Evolutionary conservation across 495 filamentous ascomycete species (phyloP), one percentile per base, ranked within the genome.

Genomic region (Hypoxylon fuscum): DNA sequence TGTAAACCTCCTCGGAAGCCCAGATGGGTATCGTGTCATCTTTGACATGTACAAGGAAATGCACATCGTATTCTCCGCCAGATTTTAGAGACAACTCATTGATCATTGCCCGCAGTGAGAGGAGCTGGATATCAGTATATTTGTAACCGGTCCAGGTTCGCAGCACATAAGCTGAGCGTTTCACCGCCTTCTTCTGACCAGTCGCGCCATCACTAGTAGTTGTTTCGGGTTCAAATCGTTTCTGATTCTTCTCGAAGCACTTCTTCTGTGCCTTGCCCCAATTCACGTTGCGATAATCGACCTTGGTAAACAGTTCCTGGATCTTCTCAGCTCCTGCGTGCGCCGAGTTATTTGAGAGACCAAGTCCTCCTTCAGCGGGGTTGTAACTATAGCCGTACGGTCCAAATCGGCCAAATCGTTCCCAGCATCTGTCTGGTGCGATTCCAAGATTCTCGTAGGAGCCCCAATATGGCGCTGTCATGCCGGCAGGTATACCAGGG

Each of bases 371-470:
- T 72, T 83, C 83, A 54, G 81, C 80, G 5, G 76, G 72, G n/a
- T 80, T 83, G 62, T 96, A 96, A n/a, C 92, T 92, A 47, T 87
- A 81, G 0, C 92, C 92, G 63, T 96, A 96, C 0, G 91, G 85
- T 0, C 91, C 91, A 5, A 92, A 76, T 47, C 90, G 83, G 21
- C 92, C 92, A 74, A 88, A 93, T 0, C 92, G 82, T 54, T 96
- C 92, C 73, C 92, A 96, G 73, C 92, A 96, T 40, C 92, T 78
- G 66, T 92, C 87, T 46, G 93, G 83, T 22, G 82, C 83, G 34
- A 93, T 75, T 1, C 85, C 90, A 18, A 95, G 68, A 47, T 88
- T 73, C 6, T 85, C 78, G 69, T 94, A 87, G 2, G 86, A 88
- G 0, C 92, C 92, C 76, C 92, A 87, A 5, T 85, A 80, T 27